phyloP scores from a whole-genome alignment of 805 yeast species.

The Kazachstania taianensis region DNA sequence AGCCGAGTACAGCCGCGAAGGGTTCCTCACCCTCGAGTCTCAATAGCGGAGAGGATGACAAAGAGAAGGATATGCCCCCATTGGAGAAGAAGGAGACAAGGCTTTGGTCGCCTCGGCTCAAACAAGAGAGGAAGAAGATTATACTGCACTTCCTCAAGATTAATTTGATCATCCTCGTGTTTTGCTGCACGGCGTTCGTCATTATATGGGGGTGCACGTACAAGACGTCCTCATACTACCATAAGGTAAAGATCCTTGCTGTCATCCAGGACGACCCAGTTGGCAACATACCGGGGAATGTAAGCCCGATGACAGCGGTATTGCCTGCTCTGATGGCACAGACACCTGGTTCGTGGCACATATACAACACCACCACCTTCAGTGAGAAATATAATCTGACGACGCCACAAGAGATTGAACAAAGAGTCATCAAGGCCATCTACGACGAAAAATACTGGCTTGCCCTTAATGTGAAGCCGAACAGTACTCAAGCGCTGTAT shows the following conservation, averaged over 20 bases:
- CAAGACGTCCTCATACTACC: conserved; percentile 14
- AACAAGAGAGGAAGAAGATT: conserved; percentile 4
- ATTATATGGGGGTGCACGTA: conserved; percentile 32
- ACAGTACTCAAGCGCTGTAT: not conserved
- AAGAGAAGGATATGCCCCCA: too few species aligned
- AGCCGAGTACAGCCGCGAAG: too few species aligned
- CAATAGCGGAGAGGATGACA: too few species aligned
- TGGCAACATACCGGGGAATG: not conserved
- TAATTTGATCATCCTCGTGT: conserved; percentile 11
- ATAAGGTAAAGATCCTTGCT: conserved; percentile 2
- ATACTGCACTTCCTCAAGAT: conserved; percentile 4
- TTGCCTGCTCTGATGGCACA: not conserved
- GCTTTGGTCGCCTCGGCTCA: conserved; percentile 7
- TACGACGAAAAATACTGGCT: conserved; percentile 57
- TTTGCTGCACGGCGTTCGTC: conserved; percentile 17
- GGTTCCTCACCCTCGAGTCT: too few species aligned
- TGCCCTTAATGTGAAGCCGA: conserved; percentile 38
- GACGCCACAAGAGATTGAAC: conserved; percentile 13
- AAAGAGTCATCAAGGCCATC: conserved; percentile 35
- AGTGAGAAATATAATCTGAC: conserved; percentile 8
- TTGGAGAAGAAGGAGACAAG: not conserved
- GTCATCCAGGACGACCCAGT: not conserved
- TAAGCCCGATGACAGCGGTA: not conserved
- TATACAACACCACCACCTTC: conserved; percentile 20
- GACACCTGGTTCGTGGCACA: conserved; percentile 20